Percentiles rank a stretch among this genome's conserved stretches.
These are phyloP conservation scores for Dictyostelium intermedium DNA, from an alignment of 78 protist species.

Conservation along the genomic window DNA sequence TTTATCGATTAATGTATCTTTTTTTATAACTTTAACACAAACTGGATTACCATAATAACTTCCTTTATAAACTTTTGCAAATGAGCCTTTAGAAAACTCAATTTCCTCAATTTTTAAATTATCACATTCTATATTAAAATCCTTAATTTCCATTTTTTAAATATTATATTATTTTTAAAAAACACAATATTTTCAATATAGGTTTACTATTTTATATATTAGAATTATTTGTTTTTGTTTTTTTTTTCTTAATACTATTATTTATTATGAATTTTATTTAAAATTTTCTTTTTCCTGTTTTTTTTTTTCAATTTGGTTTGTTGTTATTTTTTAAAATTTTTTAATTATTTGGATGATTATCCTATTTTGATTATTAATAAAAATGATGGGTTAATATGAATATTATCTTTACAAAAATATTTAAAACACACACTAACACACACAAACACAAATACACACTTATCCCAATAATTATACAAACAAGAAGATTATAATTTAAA, in stretches of 20 bases:
- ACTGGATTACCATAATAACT: slow-evolving; percentile 44
- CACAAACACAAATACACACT: background rate
- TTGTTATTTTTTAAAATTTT: background rate
- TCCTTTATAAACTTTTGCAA: slow-evolving; percentile 75
- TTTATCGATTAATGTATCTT: slow-evolving; percentile 41
- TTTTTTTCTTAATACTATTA: background rate
- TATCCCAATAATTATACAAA: background rate
- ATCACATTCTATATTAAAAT: slow-evolving; percentile 3
- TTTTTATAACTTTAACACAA: slow-evolving; percentile 71
- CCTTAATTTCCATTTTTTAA: slow-evolving; percentile 23
- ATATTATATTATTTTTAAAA: background rate
- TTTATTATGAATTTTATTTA: background rate
- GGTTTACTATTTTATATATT: background rate
- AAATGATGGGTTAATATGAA: background rate
- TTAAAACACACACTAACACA: background rate
- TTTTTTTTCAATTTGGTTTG: background rate
- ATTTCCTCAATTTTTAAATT: slow-evolving; percentile 48
- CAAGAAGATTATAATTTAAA: background rate
- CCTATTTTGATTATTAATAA: background rate
- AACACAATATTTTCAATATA: background rate
- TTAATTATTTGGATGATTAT: background rate
- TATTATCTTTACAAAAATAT: background rate
- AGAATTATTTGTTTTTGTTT: background rate
- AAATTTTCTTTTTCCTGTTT: background rate
- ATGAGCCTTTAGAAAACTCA: slow-evolving; percentile 72